These are phyloP conservation scores for Geranium incanum DNA, from an alignment of 441 rosid genomes.

Conservation along the genomic window DNA sequence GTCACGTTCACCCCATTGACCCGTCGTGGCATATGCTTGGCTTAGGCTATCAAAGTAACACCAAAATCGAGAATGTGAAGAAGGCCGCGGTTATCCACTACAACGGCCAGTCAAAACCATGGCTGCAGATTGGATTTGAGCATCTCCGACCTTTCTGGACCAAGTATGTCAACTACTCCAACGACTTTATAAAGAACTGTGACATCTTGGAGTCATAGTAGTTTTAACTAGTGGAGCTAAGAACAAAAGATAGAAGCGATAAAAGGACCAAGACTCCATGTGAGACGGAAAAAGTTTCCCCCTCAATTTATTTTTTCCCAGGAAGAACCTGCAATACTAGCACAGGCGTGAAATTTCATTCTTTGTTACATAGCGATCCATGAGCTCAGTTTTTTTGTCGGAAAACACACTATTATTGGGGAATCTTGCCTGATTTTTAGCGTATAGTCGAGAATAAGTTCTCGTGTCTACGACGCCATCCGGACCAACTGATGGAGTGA, in stretches of 20 bases:
- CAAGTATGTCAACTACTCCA: slow-evolving; percentile 81
- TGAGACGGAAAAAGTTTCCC: slow-evolving; percentile 23
- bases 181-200: slow-evolving; percentile 82
- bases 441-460: slow-evolving; percentile 26
- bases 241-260: slow-evolving; percentile 26
- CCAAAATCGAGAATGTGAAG: slow-evolving; percentile 51
- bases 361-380: slow-evolving; percentile 61
- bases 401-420: slow-evolving; percentile 29
- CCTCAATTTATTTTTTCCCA: slow-evolving; percentile 10
- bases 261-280: slow-evolving; percentile 12
- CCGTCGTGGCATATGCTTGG: slow-evolving; percentile 99
- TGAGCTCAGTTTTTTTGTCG: slow-evolving; percentile 36
- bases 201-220: slow-evolving; percentile 69
- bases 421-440: slow-evolving; percentile 31
- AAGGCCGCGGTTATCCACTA: slow-evolving; percentile 92
- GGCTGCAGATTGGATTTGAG: slow-evolving; percentile 92
- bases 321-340: slow-evolving; percentile 25
- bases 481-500: slow-evolving; percentile 24
- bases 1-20: slow-evolving; percentile 75
- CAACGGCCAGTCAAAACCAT: slow-evolving; percentile 96
- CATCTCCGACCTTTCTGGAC: slow-evolving; percentile 96
- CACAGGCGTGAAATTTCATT: slow-evolving; percentile 45
- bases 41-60: slow-evolving; percentile 81
- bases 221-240: slow-evolving; percentile 28
- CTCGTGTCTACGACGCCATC: slow-evolving; percentile 17